Evolutionary conservation across 2,329 filamentous ascomycete genomes (phyloP), one percentile per base, ranked within the genome.

Genomic region (Calonectria naviculata): DNA sequence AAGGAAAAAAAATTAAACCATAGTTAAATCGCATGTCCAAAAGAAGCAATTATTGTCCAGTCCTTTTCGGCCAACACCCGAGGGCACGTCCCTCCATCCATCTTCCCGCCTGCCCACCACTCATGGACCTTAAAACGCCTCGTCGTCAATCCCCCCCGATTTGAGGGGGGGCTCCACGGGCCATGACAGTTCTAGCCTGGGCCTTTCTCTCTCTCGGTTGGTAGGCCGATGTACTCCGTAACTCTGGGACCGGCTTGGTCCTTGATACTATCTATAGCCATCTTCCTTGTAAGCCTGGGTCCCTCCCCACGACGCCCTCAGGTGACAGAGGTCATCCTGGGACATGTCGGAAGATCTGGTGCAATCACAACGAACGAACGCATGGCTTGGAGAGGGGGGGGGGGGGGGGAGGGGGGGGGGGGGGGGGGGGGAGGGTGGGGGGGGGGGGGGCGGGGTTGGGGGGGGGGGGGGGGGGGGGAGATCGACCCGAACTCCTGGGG

Each of bases 51-150:
- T 26, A 38, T 15, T 58, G 21, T 52, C n/a, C 28, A 24, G 29
- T 36, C 69, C 36, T 58, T 66, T 74, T 78, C 76, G 76, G 74
- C 71, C 74, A 76, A 74, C 71, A 49, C 70, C 76, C 73, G 76
- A 78, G 31, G 52, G 58, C 65, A 71, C 67, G 56, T 66, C 58
- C 65, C 65, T 52, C 60, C 60, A 42, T 42, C 46, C 47, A 42
- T 13, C 21, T 34, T 17, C 19, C 56, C 21, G 54, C 47, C 24
- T 28, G 21, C n/a, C 28, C 56, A 42, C 60, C 56, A 46, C 38
- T 71, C 63, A 24, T 46, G 49, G 24, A 44, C 58, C 60, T 19
- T 54, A 21, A 31, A 44, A 38, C 38, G 47, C 66, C 68, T 62
- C 56, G 24, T 38, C 34, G 13, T 54, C 36, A 44, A 31, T 2